Conservation (phyloP, 176 grass and related monocot genomes). For the bread wheat (Triticum aestivum) region DNA sequence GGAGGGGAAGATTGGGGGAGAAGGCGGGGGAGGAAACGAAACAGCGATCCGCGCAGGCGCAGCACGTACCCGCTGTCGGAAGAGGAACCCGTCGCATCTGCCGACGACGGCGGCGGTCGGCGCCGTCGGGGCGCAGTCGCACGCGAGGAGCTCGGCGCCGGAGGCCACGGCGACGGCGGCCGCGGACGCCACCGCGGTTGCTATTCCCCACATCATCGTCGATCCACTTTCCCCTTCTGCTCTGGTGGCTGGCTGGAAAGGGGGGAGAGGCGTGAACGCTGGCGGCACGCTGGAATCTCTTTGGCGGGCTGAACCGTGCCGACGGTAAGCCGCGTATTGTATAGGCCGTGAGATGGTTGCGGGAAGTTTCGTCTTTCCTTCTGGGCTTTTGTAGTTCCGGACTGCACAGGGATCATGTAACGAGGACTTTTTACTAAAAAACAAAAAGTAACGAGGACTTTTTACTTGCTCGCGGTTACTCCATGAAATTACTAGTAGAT, state of each 20-base stretch:
- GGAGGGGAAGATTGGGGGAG: too few relatives aligned
- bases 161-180: constrained; percentile 44
- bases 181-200: constrained; percentile 34
- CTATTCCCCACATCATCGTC: constrained; percentile 43
- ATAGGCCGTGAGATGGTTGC: too few relatives aligned
- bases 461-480: too few relatives aligned
- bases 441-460: too few relatives aligned
- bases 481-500: too few relatives aligned
- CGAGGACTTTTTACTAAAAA: too few relatives aligned
- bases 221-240: not conserved
- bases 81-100: constrained; percentile 35
- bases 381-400: too few relatives aligned
- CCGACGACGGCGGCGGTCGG: not conserved
- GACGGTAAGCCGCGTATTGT: constrained; percentile 18
- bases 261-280: not conserved
- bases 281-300: not conserved
- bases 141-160: constrained; percentile 43
- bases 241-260: not conserved
- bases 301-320: not conserved
- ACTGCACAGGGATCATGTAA: too few relatives aligned
- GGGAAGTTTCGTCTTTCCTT: too few relatives aligned
- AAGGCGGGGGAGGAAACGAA: too few relatives aligned
- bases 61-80: constrained; percentile 9
- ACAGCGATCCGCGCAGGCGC: not conserved
- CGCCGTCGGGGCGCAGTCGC: constrained; percentile 13